Base-by-base conservation (phyloP, 2,329 filamentous ascomycete species). In the Pyricularia sp. region DNA sequence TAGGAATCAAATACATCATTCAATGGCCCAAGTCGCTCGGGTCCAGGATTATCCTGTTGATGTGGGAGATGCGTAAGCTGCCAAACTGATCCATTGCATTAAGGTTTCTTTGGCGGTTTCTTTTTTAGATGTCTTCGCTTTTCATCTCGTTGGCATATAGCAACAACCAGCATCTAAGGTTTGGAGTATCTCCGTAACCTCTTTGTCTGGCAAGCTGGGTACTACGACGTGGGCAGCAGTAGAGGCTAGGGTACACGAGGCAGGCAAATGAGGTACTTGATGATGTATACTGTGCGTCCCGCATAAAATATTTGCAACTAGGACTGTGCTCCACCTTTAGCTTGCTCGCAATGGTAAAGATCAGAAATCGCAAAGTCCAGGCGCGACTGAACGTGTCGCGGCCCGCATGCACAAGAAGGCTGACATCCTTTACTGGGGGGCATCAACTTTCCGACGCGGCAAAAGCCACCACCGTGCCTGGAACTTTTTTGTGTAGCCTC, bases 401-500 rank as follows among this genome's bases (percentile, higher is more conserved):
- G 40, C 40, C 40, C 40, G 40, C 24, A 59, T 26, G 24, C 19
- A 24, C 2, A 24, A 24, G 9, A 59, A 59, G 55, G 55, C 55
- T 59, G 26, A 59, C 55, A 28, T 57, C n/a, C 22, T 24, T n/a
- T 57, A 28, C 22, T 49, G 40, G 40, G 40, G 35, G 40, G 40
- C 40, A n/a, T 49, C 40, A 19, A 49, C 16, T 49, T 57, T 28
- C 16, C 24, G 55, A 59, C 55, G 55, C 55, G 55, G 55, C 55
- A 59, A 59, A 59, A 59, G 55, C 55, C 55, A 59, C 55, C 55
- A 59, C 55, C 55, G 53, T 59, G 55, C 55, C 16, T 59, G 55
- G 22, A 59, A 59, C 55, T 59, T 59, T 59, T 59, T 28, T 59
- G 55, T 59, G 55, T 59, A 59, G 55, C 55, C 55, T 59, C 28